Evolutionary conservation across 2,329 filamentous ascomycete genomes (phyloP).

Genomic region (Plectosphaerella cucumerina): DNA sequence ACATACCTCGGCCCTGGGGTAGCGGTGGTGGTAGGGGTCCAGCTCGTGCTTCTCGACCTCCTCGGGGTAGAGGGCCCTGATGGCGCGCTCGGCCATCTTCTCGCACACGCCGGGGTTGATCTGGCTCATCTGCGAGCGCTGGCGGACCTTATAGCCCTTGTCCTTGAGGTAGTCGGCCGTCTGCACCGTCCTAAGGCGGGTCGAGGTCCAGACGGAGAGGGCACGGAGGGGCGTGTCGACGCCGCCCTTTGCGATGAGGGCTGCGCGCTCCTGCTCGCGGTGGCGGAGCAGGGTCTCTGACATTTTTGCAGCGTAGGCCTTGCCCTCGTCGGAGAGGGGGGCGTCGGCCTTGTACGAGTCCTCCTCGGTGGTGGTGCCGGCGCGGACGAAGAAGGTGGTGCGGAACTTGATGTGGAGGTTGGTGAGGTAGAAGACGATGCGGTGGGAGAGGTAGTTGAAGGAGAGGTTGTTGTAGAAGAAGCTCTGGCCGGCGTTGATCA

Average conservation of each 20-base stretch:
- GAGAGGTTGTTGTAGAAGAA: slow-evolving; percentile 96
- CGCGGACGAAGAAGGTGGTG: slow-evolving; percentile 87
- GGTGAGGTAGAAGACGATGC: slow-evolving; percentile 97
- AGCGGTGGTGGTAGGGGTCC: slow-evolving; percentile 95
- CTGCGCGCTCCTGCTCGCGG: slow-evolving; percentile 74
- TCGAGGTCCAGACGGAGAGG: slow-evolving; percentile 92
- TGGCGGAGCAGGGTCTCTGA: slow-evolving; percentile 77
- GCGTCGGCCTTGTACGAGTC: slow-evolving; percentile 92
- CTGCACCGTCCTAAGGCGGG: slow-evolving; percentile 82
- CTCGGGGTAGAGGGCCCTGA: slow-evolving; percentile 78
- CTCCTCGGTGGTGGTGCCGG: slow-evolving; percentile 81
- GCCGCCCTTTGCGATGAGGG: slow-evolving; percentile 64
- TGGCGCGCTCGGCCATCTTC: slow-evolving; percentile 79
- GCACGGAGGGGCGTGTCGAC: slow-evolving; percentile 67
- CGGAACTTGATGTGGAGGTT: slow-evolving; percentile 96
- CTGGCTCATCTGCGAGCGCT: slow-evolving; percentile 94
- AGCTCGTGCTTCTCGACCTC: slow-evolving; percentile 90
- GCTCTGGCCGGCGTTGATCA: slow-evolving; percentile 94
- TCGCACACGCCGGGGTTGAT: slow-evolving; percentile 96
- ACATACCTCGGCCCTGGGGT: slow-evolving; percentile 83
- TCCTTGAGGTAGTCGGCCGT: slow-evolving; percentile 79
- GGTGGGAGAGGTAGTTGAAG: slow-evolving; percentile 93
- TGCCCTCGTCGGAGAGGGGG: slow-evolving; percentile 73
- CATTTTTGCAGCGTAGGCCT: slow-evolving; percentile 80
- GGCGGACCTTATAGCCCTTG: slow-evolving; percentile 78